Evolutionary conservation across 306 rosid species (phyloP), one percentile per base, ranked within the genome.

Genomic region (apple (Malus domestica)): DNA sequence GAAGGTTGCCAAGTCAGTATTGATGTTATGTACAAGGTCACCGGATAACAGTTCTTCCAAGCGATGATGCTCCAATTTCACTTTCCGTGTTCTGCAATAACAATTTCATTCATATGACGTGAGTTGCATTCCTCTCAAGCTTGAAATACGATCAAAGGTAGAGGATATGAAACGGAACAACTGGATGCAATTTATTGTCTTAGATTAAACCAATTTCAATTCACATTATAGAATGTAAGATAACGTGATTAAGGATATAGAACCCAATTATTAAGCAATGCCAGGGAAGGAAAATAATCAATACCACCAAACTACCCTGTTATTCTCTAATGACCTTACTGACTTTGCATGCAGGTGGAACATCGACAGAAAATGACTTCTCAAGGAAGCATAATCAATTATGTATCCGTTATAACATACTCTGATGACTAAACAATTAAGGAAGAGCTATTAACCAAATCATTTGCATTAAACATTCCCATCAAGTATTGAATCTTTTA

Each of bases 51-150:
- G 98, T 89, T 87, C 99, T 90, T 83, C 99, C 99, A 10, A 87
- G 86, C 78, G 93, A 96, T 44, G 96, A 92, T 23, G 99, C 99
- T 88, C 98, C 99, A 2, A 96, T 96, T 88, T 92, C 93, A 71
- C 88, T 89, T 62, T 91, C 96, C 0, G 96, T 90, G 80, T 85
- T 96, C 99, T 96, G 97, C 89, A 86, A 57, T 76, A 79, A 63
- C 77, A 79, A 55, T 62, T 54, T 77, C 29, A 67, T 69, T 77
- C 9, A 20, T 68, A 63, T 71, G 33, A 82, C 66, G 18, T 14
- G n/a, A 82, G 69, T 75, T 42, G 18, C 46, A 58, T 71, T 18
- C 59, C 67, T 70, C 6, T 60, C 13, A 3, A 51, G 3, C 12
- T 3, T 20, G 8, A 11, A 29, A 29, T 27, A 3, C 22, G 40